Conservation (phyloP, 192 early-diverging fungal species). For the Chytriomyces hyalinus region DNA sequence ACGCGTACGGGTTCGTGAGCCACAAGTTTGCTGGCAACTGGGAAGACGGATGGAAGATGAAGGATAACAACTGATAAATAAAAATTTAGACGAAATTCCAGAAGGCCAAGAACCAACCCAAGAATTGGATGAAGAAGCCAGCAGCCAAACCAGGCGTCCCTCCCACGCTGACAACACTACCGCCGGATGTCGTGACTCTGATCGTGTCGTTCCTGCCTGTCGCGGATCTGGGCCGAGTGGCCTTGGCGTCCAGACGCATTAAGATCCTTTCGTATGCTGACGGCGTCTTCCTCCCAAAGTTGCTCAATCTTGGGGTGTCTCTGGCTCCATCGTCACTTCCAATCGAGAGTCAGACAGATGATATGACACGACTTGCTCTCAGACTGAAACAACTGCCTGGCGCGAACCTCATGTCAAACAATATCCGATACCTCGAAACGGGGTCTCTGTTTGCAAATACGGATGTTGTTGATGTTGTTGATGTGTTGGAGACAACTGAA, state of each 20-base stretch:
- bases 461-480: neutral
- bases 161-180: constrained; percentile 47
- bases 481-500: neutral
- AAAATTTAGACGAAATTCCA: no score
- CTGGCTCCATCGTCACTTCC: neutral
- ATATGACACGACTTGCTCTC: constrained; percentile 38
- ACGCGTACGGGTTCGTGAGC: neutral
- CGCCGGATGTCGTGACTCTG: constrained; percentile 57
- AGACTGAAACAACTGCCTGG: constrained; percentile 57
- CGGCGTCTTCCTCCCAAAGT: constrained; percentile 74
- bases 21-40: neutral
- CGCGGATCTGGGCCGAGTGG: constrained; percentile 49
- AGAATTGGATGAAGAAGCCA: no score
- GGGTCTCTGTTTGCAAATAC: constrained; percentile 46
- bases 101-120: no score
- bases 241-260: constrained; percentile 69
- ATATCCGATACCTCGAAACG: constrained; percentile 54
- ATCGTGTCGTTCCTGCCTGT: constrained; percentile 52
- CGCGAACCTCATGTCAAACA: constrained; percentile 48
- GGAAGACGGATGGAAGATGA: neutral
- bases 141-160: neutral
- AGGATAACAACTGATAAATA: no score
- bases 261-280: constrained; percentile 82
- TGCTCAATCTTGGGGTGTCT: constrained; percentile 57
- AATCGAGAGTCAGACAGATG: neutral